These are phyloP conservation scores for Pisolithus microcarpus DNA, from an alignment of 768 basidiomycete species.

Conservation along the genomic window DNA sequence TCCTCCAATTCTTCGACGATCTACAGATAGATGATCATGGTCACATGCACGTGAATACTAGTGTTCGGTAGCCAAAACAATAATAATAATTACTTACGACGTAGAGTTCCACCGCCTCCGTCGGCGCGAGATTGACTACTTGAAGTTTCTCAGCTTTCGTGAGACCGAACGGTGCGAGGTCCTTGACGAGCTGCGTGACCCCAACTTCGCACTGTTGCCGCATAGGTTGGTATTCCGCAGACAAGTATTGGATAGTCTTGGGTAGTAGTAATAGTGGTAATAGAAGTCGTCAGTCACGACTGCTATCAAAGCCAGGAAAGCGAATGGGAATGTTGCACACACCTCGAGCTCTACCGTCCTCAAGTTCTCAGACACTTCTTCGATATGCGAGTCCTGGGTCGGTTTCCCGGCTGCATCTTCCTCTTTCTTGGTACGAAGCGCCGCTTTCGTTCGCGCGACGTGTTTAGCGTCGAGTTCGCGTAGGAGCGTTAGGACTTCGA, in stretches of 20 bases:
- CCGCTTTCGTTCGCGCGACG: constrained; percentile 59
- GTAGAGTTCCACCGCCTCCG: constrained; percentile 77
- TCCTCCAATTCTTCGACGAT: constrained; percentile 90
- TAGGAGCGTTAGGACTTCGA: constrained; percentile 75
- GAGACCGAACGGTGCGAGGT: constrained; percentile 59
- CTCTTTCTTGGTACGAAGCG: constrained; percentile 69
- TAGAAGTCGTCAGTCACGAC: background rate
- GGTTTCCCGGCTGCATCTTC: constrained; percentile 45
- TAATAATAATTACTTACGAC: constrained; percentile 40
- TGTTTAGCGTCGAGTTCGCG: constrained; percentile 72
- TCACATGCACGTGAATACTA: too few species aligned
- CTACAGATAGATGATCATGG: constrained; percentile 32
- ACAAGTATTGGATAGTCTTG: constrained; percentile 82
- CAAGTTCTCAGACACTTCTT: constrained; percentile 71
- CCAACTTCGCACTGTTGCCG: constrained; percentile 55
- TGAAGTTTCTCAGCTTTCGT: constrained; percentile 92
- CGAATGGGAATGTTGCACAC: constrained; percentile 27
- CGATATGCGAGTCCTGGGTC: constrained; percentile 28
- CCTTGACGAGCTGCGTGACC: constrained; percentile 58
- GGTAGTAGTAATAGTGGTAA: background rate
- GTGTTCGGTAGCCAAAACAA: background rate
- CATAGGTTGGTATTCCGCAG: constrained; percentile 66
- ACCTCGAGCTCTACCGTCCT: constrained; percentile 79
- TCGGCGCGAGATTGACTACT: constrained; percentile 84
- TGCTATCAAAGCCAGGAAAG: constrained; percentile 7